Evolutionary conservation across 73 alveolate genomes (phyloP).

Genomic region (Blepharisma stoltei): DNA sequence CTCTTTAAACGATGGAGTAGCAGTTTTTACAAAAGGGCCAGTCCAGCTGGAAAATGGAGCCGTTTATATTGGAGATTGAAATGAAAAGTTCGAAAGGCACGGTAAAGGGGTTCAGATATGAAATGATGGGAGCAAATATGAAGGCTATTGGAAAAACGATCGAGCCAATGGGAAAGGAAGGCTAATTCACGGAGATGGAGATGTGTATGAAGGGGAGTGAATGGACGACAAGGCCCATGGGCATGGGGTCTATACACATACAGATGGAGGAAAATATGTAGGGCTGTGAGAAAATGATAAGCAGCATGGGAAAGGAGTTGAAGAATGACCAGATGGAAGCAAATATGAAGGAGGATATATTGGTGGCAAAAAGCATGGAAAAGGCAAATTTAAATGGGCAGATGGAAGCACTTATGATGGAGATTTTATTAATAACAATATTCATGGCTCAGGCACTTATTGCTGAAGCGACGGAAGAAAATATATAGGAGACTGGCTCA

Average conservation of each 20-base stretch:
- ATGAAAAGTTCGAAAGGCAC: conserved; percentile 32
- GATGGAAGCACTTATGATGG: conserved; percentile 64
- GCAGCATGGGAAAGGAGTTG: conserved; percentile 47
- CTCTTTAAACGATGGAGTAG: conserved; percentile 14
- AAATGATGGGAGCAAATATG: conserved; percentile 65
- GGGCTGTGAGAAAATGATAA: conserved; percentile 47
- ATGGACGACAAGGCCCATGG: conserved; percentile 34
- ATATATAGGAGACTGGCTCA: conserved; percentile 64
- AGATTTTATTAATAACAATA: conserved; percentile 38
- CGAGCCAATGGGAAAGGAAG: conserved; percentile 66
- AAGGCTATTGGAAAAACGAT: conserved; percentile 53
- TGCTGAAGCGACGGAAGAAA: conserved; percentile 70
- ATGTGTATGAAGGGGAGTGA: conserved; percentile 59
- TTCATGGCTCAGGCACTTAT: conserved; percentile 66
- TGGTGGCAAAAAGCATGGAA: conserved; percentile 71
- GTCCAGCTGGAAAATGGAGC: conserved; percentile 53
- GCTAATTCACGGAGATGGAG: conserved; percentile 59
- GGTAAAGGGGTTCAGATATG: conserved; percentile 54
- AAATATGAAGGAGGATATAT: conserved; percentile 50
- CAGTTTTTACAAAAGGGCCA: neutral
- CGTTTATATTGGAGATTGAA: conserved; percentile 57
- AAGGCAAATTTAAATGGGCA: conserved; percentile 48
- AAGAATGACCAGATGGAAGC: conserved; percentile 48
- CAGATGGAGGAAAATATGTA: conserved; percentile 56
- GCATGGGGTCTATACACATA: conserved; percentile 32